Conservation (phyloP, 2,329 filamentous ascomycete genomes). For the Sporothrix sp. region DNA sequence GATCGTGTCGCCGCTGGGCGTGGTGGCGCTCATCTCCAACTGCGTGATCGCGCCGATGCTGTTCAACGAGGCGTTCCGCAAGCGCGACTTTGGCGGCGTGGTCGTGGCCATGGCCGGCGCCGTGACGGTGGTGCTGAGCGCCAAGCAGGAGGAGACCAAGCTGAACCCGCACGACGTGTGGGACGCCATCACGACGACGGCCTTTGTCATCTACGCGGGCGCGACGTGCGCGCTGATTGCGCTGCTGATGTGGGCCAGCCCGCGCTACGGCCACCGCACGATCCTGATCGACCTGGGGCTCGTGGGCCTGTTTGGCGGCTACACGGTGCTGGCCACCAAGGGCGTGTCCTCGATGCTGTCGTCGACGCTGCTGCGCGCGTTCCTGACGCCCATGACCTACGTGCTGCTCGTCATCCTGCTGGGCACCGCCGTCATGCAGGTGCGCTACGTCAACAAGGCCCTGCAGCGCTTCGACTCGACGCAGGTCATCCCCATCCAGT, state of each 20-base stretch:
- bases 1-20: conserved; percentile 90
- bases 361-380: conserved; percentile 76
- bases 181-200: conserved; percentile 75
- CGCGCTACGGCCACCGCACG: conserved; percentile 70
- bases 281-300: conserved; percentile 89
- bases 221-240: conserved; percentile 66
- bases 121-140: conserved; percentile 86
- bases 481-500: conserved; percentile 95
- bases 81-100: conserved; percentile 79
- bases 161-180: conserved; percentile 85
- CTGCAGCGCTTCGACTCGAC: conserved; percentile 93
- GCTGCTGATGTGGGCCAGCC: conserved; percentile 71
- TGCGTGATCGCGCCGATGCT: conserved; percentile 92
- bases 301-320: conserved; percentile 92
- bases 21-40: conserved; percentile 94
- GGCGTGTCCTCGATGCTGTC: conserved; percentile 92
- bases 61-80: conserved; percentile 82
- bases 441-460: conserved; percentile 83
- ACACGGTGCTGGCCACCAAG: conserved; percentile 94
- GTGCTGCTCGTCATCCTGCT: conserved; percentile 70
- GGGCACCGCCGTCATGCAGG: conserved; percentile 85
- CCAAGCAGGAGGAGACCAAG: conserved; percentile 80
- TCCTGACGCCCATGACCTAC: conserved; percentile 89
- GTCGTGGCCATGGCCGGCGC: conserved; percentile 78
- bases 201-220: conserved; percentile 83